These are phyloP conservation scores for Ananas comosus DNA, from an alignment of 176 grass and related monocot species.

Conservation along the genomic window DNA sequence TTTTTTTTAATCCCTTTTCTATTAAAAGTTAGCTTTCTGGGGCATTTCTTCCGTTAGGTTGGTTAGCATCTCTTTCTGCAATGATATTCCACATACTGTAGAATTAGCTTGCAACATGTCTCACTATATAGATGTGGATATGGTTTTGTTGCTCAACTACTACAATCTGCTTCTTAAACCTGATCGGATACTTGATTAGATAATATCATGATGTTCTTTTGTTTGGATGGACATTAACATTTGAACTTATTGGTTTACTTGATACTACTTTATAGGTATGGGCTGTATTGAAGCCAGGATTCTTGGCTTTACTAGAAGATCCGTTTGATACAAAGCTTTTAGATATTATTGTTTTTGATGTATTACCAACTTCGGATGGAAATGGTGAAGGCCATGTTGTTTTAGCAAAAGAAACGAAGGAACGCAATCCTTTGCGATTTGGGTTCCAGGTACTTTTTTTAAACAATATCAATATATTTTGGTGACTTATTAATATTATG, in stretches of 20 bases:
- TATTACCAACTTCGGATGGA: constrained; percentile 38
- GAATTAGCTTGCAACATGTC: no score
- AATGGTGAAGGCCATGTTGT: constrained; percentile 26
- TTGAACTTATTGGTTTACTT: constrained; percentile 9
- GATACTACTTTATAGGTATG: constrained; percentile 48
- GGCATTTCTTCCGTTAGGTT: no score
- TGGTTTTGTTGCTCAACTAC: not conserved
- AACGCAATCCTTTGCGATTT: constrained; percentile 63
- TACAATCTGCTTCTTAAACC: not conserved
- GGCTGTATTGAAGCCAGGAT: constrained; percentile 84
- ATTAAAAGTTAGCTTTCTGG: no score
- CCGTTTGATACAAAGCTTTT: constrained; percentile 78
- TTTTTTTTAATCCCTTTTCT: no score
- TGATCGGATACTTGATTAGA: not conserved
- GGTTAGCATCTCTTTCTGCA: no score
- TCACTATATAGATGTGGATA: not conserved
- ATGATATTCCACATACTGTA: no score
- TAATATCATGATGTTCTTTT: not conserved
- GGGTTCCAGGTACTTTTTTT: constrained; percentile 58
- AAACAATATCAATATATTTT: no score
- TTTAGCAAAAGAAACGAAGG: constrained; percentile 71
- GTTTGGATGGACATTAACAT: constrained; percentile 4
- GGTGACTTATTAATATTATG: no score
- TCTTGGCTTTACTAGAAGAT: constrained; percentile 76
- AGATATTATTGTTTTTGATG: constrained; percentile 76